Percentiles rank a stretch among this genome's conserved stretches.
These are phyloP conservation scores for Heracleum sosnowskyi DNA, from an alignment of 129 eudicot genomes.

Conservation along the genomic window DNA sequence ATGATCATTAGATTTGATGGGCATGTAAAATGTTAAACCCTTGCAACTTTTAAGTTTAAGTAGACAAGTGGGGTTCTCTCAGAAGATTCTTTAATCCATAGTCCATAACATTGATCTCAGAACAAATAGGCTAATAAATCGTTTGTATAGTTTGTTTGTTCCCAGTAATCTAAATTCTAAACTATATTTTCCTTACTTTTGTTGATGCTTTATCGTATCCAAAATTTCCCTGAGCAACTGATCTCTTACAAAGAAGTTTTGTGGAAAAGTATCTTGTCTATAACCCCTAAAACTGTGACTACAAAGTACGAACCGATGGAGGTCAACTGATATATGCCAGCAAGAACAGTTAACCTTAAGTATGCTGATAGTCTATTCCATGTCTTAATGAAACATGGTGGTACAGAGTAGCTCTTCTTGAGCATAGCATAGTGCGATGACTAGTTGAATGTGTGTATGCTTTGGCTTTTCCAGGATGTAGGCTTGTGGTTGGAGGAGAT, in stretches of 20 bases:
- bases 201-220: neutral
- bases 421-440: neutral
- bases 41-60: neutral
- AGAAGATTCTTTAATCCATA: neutral
- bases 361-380: neutral
- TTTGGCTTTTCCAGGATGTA: constrained; percentile 57
- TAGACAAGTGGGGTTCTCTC: neutral
- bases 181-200: neutral
- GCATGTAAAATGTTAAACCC: neutral
- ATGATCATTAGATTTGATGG: neutral
- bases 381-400: neutral
- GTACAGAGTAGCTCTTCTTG: neutral
- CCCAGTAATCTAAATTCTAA: too few relatives aligned
- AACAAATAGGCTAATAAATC: neutral
- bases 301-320: too few relatives aligned
- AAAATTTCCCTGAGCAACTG: neutral
- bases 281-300: neutral
- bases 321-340: neutral
- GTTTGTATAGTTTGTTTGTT: neutral
- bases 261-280: neutral
- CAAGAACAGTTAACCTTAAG: neutral
- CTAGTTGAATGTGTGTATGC: neutral
- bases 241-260: neutral
- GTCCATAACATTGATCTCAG: neutral
- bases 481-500: constrained; percentile 93